Evolutionary conservation across 495 filamentous ascomycete genomes (phyloP).

Genomic region (Penicillium flavigenum): DNA sequence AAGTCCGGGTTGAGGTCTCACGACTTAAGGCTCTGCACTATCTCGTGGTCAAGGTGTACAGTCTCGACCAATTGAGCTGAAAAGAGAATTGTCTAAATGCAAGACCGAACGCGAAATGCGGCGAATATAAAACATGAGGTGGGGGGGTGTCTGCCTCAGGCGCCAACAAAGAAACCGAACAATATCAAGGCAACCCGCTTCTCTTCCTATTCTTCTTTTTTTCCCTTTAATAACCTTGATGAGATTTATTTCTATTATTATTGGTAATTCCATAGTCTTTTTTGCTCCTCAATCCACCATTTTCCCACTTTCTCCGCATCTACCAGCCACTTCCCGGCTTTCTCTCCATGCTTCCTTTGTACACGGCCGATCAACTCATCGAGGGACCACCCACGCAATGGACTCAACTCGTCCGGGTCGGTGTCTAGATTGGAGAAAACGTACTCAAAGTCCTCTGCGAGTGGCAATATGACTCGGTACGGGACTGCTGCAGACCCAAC

Average conservation of each 20-base stretch:
- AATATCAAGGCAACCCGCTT: constrained; percentile 16
- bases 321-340: constrained; percentile 38
- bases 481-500: constrained; percentile 41
- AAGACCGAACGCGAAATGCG: not conserved
- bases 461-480: constrained; percentile 43
- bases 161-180: constrained; percentile 18
- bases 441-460: constrained; percentile 39
- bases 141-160: constrained; percentile 26
- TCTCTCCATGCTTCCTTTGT: constrained; percentile 30
- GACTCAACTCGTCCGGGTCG: constrained; percentile 37
- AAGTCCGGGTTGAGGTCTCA: not conserved
- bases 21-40: not conserved
- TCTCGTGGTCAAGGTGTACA: not conserved
- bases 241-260: not conserved
- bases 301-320: constrained; percentile 39
- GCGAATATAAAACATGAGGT: constrained; percentile 16
- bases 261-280: constrained; percentile 32
- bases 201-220: constrained; percentile 10
- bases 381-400: constrained; percentile 36
- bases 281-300: constrained; percentile 41
- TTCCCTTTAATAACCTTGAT: not conserved
- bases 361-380: constrained; percentile 28
- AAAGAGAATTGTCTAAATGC: not conserved
- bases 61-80: not conserved
- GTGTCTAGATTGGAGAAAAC: constrained; percentile 34